Conservation (phyloP, 805 yeast genomes). For the Lipomyces anomalus region DNA sequence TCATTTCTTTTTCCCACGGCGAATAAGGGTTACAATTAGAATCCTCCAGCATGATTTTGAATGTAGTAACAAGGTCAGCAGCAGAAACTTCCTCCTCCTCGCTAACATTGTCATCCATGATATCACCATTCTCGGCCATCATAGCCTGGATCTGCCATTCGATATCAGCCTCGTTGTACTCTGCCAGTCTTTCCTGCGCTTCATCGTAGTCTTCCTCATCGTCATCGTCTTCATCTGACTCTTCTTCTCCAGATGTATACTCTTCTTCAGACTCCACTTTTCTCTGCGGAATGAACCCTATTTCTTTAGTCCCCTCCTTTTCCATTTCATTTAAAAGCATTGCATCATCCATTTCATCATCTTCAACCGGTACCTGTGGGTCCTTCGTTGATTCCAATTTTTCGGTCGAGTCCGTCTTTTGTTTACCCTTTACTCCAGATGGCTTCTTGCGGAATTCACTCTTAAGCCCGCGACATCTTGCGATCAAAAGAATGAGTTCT, state of each 20-base stretch:
- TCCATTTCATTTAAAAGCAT: not conserved
- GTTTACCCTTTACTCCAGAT: not conserved
- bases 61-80: constrained; percentile 27
- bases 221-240: constrained; percentile 13
- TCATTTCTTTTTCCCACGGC: constrained; percentile 45
- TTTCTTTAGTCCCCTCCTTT: not conserved
- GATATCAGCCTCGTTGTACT: constrained; percentile 25
- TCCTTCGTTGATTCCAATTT: not conserved
- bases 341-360: constrained; percentile 1
- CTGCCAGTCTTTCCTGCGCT: constrained; percentile 6
- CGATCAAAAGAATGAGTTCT: constrained; percentile 33
- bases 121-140: constrained; percentile 15
- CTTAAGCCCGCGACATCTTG: constrained; percentile 37
- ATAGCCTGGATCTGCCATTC: constrained; percentile 24
- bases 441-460: not conserved
- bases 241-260: not conserved
- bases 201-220: constrained; percentile 11
- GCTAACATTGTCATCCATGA: constrained; percentile 7
- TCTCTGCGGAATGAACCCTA: not conserved
- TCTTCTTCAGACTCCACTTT: not conserved
- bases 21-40: constrained; percentile 40
- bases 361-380: not conserved
- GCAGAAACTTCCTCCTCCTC: constrained; percentile 24
- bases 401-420: not conserved
- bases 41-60: constrained; percentile 36